Percentiles rank a stretch among this genome's conserved stretches.
phyloP scores from a whole-genome alignment of 352 stramenopile species.

The Phytopythium cucurbitacearum region DNA sequence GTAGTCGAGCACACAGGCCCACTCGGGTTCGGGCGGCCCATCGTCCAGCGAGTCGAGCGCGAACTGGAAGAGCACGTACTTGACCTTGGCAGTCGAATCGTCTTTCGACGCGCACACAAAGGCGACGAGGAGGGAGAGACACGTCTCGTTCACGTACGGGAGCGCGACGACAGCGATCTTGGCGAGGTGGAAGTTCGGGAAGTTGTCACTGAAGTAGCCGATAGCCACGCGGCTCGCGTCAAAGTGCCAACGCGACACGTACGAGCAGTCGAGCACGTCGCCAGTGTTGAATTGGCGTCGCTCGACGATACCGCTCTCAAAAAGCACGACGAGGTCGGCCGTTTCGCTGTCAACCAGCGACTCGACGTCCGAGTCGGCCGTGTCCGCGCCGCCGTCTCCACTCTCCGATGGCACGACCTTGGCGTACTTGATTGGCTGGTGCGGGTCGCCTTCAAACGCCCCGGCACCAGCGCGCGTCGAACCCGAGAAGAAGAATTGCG shows the following conservation, averaged over 20 bases:
- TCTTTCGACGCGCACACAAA: constrained; percentile 57
- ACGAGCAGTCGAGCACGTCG: constrained; percentile 64
- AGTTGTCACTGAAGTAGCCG: constrained; percentile 69
- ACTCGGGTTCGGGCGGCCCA: constrained; percentile 37
- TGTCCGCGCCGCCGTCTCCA: constrained; percentile 3
- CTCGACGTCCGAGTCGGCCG: background rate
- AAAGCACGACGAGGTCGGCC: constrained; percentile 68
- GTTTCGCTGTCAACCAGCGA: constrained; percentile 23
- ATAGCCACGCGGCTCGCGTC: constrained; percentile 56
- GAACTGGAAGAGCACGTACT: constrained; percentile 77
- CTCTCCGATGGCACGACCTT: constrained; percentile 33
- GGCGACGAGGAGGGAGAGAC: constrained; percentile 55
- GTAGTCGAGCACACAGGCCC: constrained; percentile 64
- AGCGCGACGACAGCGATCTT: constrained; percentile 67
- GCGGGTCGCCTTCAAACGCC: constrained; percentile 33
- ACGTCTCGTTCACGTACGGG: constrained; percentile 52
- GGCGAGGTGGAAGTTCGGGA: constrained; percentile 48
- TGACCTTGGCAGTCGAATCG: constrained; percentile 30
- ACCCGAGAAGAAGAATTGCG: constrained; percentile 68
- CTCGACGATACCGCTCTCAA: constrained; percentile 55
- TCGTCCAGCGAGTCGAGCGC: constrained; percentile 25
- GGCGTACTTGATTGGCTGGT: constrained; percentile 51
- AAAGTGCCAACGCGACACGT: constrained; percentile 50
- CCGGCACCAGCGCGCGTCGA: constrained; percentile 20
- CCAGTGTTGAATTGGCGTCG: constrained; percentile 62